These are phyloP conservation scores for Chamaecyparis obtusa DNA, from an alignment of 75 land plant species.

Conservation along the genomic window DNA sequence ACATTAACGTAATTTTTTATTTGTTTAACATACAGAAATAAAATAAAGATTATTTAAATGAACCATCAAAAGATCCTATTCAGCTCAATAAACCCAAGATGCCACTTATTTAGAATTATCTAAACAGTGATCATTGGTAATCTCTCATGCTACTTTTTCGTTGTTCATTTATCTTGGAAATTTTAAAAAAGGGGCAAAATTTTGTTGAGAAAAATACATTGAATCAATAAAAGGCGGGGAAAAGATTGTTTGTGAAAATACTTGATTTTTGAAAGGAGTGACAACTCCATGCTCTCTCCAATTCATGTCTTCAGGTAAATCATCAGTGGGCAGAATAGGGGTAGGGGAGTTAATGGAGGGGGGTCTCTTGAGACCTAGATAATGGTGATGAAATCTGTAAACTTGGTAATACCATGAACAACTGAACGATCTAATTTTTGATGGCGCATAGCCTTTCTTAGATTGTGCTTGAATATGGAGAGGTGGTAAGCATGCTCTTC, in stretches of 20 bases:
- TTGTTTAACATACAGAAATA: too few species aligned
- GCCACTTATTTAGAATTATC: background rate
- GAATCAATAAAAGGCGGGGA: too few species aligned
- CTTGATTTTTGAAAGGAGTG: constrained; percentile 83
- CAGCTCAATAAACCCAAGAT: background rate
- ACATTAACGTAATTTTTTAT: too few species aligned
- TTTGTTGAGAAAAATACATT: background rate
- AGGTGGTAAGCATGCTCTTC: constrained; percentile 73
- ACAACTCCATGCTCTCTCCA: constrained; percentile 94
- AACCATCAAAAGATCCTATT: too few species aligned
- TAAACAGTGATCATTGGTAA: background rate
- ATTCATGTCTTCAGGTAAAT: constrained; percentile 74
- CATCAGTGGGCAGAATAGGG: constrained; percentile 66
- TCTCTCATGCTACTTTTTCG: background rate
- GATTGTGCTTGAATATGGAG: constrained; percentile 65
- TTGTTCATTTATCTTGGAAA: background rate
- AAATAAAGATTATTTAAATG: too few species aligned
- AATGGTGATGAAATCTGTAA: constrained; percentile 68
- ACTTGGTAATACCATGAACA: constrained; percentile 85
- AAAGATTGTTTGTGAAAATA: constrained; percentile 4
- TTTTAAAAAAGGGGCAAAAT: too few species aligned
- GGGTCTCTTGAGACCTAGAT: constrained; percentile 46
- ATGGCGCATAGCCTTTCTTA: constrained; percentile 60
- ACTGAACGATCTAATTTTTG: constrained; percentile 88
- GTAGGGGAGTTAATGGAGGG: constrained; percentile 39